phyloP scores from a whole-genome alignment of 2,329 filamentous ascomycete species.

The Lachnellula arida region DNA sequence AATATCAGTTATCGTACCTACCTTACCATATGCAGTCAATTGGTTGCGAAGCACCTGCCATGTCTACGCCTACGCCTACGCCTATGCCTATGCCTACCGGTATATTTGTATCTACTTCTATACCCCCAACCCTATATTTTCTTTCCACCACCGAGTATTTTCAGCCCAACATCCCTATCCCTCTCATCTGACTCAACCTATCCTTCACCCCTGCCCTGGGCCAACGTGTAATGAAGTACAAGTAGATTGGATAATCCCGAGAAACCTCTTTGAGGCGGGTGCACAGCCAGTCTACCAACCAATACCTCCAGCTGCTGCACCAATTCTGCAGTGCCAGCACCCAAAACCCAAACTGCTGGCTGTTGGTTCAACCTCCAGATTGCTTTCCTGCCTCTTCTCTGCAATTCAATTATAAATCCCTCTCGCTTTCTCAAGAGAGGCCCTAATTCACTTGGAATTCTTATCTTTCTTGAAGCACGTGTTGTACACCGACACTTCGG shows the following conservation, averaged over 20 bases:
- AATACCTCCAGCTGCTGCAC: slow-evolving; percentile 4
- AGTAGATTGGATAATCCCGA: slow-evolving; percentile 5
- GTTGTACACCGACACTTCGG: background rate
- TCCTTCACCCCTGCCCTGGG: background rate
- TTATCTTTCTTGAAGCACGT: background rate
- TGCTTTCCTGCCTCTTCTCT: background rate
- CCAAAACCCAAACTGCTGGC: background rate
- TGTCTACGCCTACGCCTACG: too few species aligned
- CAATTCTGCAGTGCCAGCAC: slow-evolving; percentile 6
- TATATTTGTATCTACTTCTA: too few species aligned
- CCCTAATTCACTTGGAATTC: background rate
- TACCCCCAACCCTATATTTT: too few species aligned
- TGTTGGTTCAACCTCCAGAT: background rate
- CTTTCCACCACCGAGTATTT: too few species aligned
- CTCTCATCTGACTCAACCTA: background rate
- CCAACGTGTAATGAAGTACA: slow-evolving; percentile 4
- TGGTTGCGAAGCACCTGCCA: too few species aligned
- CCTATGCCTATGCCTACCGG: too few species aligned
- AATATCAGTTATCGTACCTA: too few species aligned
- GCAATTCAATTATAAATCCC: background rate
- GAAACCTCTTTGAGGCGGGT: background rate
- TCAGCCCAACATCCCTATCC: background rate
- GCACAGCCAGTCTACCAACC: background rate
- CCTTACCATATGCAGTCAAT: too few species aligned
- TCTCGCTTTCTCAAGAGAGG: background rate